Evolutionary conservation across 768 basidiomycete genomes (phyloP).

Genomic region (Kwoniella dejecticola): DNA sequence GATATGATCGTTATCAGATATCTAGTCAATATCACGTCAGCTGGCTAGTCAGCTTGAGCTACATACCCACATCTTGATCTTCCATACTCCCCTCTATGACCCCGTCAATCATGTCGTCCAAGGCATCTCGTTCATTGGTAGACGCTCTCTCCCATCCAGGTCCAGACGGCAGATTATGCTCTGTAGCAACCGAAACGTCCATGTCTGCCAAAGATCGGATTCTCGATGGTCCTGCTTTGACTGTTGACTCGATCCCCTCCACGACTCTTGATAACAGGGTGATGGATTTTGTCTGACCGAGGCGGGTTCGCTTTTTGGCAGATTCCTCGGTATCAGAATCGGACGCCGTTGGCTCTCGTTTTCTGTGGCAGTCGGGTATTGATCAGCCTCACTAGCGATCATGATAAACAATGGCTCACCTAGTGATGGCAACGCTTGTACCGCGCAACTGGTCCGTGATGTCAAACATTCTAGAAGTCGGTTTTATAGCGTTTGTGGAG

Average conservation of each 20-base stretch:
- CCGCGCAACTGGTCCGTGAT: slow-evolving; percentile 32
- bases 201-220: not conserved
- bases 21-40: no score
- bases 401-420: slow-evolving; percentile 21
- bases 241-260: not conserved
- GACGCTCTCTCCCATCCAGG: slow-evolving; percentile 35
- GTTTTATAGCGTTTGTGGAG: slow-evolving; percentile 15
- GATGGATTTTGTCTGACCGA: slow-evolving; percentile 10
- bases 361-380: slow-evolving; percentile 10
- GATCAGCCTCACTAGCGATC: not conserved
- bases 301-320: slow-evolving; percentile 11
- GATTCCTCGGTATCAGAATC: slow-evolving; percentile 47
- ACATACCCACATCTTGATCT: slow-evolving; percentile 19
- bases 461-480: slow-evolving; percentile 29
- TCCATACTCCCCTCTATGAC: slow-evolving; percentile 14
- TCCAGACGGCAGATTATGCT: slow-evolving; percentile 28
- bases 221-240: slow-evolving; percentile 8
- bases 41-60: no score
- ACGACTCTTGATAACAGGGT: slow-evolving; percentile 12
- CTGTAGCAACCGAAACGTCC: slow-evolving; percentile 19
- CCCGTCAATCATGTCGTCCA: slow-evolving; percentile 51
- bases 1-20: no score
- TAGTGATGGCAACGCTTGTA: slow-evolving; percentile 32
- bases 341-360: slow-evolving; percentile 44
- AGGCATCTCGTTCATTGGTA: slow-evolving; percentile 30